Base-by-base conservation (phyloP, 2,329 filamentous ascomycete species). In the Beauveria varroae region DNA sequence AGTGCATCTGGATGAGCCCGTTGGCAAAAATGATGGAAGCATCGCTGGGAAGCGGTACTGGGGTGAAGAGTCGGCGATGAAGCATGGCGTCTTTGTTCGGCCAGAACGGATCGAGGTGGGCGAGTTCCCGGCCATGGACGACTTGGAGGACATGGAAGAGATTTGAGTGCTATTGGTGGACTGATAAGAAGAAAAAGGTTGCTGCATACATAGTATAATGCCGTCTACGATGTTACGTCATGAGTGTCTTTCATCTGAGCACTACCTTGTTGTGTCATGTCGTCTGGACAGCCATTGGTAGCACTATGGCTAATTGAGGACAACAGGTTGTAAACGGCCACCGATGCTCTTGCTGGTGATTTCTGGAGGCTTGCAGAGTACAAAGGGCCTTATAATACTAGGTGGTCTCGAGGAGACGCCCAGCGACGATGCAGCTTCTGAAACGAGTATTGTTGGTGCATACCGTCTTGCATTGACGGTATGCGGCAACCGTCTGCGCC, bases 11-110 rank as follows among this genome's bases (percentile, higher is more conserved):
- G 90, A 93, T 71, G 90, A 93, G 74, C 89, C 90, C 1, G 87
- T 88, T 49, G 90, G 89, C 61, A 91, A 90, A 78, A 95, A 93
- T 69, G 89, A 93, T 72, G 90, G 91, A 63, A 87, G 85, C 67
- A 84, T 92, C 66, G 82, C 81, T 9, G 78, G 76, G 8, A 85
- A 78, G 65, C 79, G 86, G 65, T 93, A 93, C 75, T 95, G 91
- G 81, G 84, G 83, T 44, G 73, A 81, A 61, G 78, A 83, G 56
- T 86, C 86, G 59, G 72, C 77, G 64, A 76, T 85, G 63, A 93
- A 91, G 72, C 85, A 84, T 67, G 90, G 90, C 40, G 87, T 91
- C 22, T 91, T 95, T 74, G 89, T 93, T 34, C 81, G 89, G 65
- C 86, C 90, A 4, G 90, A 93, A 73, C 80, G 89, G 63, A 85